Percentiles rank a stretch among this genome's conserved stretches.
Conservation (phyloP, 2,329 filamentous ascomycete species). For the Paramyrothecium sp. region DNA sequence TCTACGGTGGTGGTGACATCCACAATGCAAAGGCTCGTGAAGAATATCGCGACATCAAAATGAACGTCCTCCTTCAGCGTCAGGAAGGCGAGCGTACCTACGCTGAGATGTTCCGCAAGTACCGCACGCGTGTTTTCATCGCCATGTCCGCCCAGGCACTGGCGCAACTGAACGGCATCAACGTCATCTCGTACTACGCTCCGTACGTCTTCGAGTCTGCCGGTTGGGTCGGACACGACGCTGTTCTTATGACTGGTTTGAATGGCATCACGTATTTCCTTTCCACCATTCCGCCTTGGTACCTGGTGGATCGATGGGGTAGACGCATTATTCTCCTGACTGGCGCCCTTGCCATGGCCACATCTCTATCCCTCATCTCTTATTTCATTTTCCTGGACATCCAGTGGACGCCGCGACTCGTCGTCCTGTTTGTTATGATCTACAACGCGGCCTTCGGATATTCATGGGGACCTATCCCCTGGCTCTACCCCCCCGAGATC, state of each 20-base stretch:
- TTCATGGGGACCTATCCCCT: slow-evolving; percentile 93
- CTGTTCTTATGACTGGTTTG: slow-evolving; percentile 95
- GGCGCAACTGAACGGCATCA: slow-evolving; percentile 97
- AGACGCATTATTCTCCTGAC: slow-evolving; percentile 85
- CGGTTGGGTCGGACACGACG: slow-evolving; percentile 88
- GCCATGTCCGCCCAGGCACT: slow-evolving; percentile 97
- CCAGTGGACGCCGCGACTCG: slow-evolving; percentile 72
- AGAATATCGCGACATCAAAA: slow-evolving; percentile 98
- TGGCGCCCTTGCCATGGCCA: slow-evolving; percentile 84
- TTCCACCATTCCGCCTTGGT: slow-evolving; percentile 95
- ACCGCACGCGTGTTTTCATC: slow-evolving; percentile 90
- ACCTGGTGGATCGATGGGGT: slow-evolving; percentile 90
- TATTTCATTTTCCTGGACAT: slow-evolving; percentile 94
- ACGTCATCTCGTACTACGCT: slow-evolving; percentile 98
- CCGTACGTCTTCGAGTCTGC: slow-evolving; percentile 95
- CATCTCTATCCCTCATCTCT: slow-evolving; percentile 85
- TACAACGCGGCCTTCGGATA: slow-evolving; percentile 98
- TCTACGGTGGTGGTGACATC: slow-evolving; percentile 94
- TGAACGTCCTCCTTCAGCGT: slow-evolving; percentile 88
- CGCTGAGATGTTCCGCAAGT: slow-evolving; percentile 89
- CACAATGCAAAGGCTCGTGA: slow-evolving; percentile 90
- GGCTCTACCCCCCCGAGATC: slow-evolving; percentile 98
- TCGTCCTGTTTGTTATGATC: slow-evolving; percentile 94
- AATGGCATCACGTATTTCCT: slow-evolving; percentile 88
- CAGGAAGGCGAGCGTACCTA: slow-evolving; percentile 95